These are phyloP conservation scores for Microascus cirrosus DNA, from an alignment of 2,329 filamentous ascomycete species.

Conservation along the genomic window DNA sequence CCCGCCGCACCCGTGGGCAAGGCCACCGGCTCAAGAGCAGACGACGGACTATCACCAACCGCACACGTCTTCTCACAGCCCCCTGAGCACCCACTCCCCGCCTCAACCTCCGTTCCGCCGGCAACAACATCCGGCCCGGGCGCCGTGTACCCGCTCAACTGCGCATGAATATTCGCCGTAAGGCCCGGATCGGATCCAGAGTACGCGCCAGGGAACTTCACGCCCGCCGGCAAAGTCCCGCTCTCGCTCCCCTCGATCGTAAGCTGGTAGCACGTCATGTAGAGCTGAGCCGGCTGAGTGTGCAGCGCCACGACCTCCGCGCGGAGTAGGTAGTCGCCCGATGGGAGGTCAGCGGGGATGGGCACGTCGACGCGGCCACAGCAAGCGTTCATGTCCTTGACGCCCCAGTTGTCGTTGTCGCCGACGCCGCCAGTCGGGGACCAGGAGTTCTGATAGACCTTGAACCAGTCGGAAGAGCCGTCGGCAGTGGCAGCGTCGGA, in stretches of 20 bases:
- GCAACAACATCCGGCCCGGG: slow-evolving; percentile 29
- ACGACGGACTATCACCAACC: slow-evolving; percentile 16
- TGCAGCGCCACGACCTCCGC: slow-evolving; percentile 38
- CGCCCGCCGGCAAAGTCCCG: slow-evolving; percentile 15
- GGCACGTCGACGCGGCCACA: slow-evolving; percentile 29
- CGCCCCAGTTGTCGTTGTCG: slow-evolving; percentile 33
- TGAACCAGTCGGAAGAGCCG: slow-evolving; percentile 35
- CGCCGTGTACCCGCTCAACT: slow-evolving; percentile 24
- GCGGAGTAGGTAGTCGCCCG: slow-evolving; percentile 31
- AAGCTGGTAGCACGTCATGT: slow-evolving; percentile 27
- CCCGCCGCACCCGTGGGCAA: slow-evolving; percentile 6
- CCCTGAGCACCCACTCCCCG: slow-evolving; percentile 22
- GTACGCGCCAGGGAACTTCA: slow-evolving; percentile 31
- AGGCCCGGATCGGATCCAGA: slow-evolving; percentile 31
- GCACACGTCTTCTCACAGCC: slow-evolving; percentile 27
- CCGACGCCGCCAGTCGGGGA: slow-evolving; percentile 22
- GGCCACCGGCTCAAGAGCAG: not conserved
- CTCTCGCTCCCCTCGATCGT: slow-evolving; percentile 15
- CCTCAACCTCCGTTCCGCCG: slow-evolving; percentile 23
- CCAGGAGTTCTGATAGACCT: slow-evolving; percentile 38
- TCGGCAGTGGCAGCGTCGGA: slow-evolving; percentile 31
- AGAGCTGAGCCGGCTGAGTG: slow-evolving; percentile 25
- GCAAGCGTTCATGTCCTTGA: slow-evolving; percentile 24
- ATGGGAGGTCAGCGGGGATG: slow-evolving; percentile 18
- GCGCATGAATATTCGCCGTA: slow-evolving; percentile 32